phyloP scores from a whole-genome alignment of 2,329 filamentous ascomycete species.

The Didymella pinodella region DNA sequence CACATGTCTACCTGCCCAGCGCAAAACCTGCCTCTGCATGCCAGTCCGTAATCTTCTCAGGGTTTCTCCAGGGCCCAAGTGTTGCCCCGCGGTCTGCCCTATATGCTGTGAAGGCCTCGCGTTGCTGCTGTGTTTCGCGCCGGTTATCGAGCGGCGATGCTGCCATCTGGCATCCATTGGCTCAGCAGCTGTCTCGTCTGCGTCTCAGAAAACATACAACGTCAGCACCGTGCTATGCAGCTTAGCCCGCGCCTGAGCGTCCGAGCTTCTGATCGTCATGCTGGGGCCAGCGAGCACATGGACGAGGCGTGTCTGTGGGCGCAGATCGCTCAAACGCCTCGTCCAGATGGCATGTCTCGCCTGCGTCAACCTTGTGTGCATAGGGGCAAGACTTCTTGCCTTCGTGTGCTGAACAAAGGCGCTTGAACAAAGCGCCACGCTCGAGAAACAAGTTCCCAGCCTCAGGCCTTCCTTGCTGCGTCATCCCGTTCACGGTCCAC shows the following conservation, averaged over 20 bases:
- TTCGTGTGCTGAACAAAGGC: constrained; percentile 3
- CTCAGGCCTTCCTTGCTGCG: constrained; percentile 10
- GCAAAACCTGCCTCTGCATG: constrained; percentile 9
- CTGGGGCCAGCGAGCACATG: constrained; percentile 29
- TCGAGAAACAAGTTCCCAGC: constrained; percentile 1
- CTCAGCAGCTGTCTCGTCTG: constrained; percentile 39
- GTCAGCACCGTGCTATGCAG: constrained; percentile 39
- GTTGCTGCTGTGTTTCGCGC: constrained; percentile 29
- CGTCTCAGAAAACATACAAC: constrained; percentile 43
- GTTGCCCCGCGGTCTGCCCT: constrained; percentile 21
- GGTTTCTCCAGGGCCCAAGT: constrained; percentile 18
- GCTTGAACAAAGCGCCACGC: constrained; percentile 1
- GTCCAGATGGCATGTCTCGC: constrained; percentile 9
- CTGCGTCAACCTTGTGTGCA: constrained; percentile 5
- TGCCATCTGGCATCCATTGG: constrained; percentile 32
- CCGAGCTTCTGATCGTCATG: constrained; percentile 39
- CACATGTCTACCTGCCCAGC: constrained; percentile 11
- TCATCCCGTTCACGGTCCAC: constrained; percentile 16
- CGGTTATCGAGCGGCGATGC: constrained; percentile 20
- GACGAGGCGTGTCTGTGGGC: constrained; percentile 24
- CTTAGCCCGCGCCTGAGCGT: constrained; percentile 29
- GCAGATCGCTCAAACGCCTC: constrained; percentile 32
- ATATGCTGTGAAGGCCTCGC: constrained; percentile 12
- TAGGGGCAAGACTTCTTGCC: not conserved
- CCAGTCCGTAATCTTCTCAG: constrained; percentile 3